These are phyloP conservation scores for Pseudotulostoma volvatum DNA, from an alignment of 495 filamentous ascomycete genomes.

Conservation along the genomic window DNA sequence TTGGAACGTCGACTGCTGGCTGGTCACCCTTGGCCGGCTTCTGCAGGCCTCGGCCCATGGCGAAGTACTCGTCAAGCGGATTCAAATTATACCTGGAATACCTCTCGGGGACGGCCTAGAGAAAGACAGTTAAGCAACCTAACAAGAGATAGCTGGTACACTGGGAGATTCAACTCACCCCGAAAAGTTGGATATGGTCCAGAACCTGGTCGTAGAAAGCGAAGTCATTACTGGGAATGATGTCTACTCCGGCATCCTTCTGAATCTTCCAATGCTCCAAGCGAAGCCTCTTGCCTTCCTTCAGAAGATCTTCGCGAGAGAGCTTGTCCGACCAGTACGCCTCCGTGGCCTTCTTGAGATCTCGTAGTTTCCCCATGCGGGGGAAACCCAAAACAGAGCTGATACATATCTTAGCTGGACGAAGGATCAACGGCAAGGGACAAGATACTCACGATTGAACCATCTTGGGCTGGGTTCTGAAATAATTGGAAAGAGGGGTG, in stretches of 20 bases:
- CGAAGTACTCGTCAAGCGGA: conserved; percentile 92
- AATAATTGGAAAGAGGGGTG: conserved; percentile 3
- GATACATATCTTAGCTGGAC: background rate
- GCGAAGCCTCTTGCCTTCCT: conserved; percentile 91
- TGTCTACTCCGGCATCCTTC: conserved; percentile 89
- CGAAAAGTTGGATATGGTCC: conserved; percentile 97
- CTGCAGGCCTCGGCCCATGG: conserved; percentile 97
- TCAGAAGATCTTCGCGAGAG: conserved; percentile 69
- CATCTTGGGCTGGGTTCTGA: conserved; percentile 40
- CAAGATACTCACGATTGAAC: conserved; percentile 50
- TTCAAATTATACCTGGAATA: conserved; percentile 76
- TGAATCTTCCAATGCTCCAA: conserved; percentile 97
- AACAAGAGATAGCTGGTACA: too few relatives aligned
- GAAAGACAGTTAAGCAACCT: background rate
- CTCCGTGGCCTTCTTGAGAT: conserved; percentile 99
- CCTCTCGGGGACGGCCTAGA: conserved; percentile 68
- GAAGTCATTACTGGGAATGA: conserved; percentile 99
- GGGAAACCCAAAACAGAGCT: conserved; percentile 61
- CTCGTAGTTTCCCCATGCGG: conserved; percentile 93
- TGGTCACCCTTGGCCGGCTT: conserved; percentile 39
- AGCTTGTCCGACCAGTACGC: conserved; percentile 93
- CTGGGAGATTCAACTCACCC: conserved; percentile 56
- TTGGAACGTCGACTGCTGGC: conserved; percentile 76
- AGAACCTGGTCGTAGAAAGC: conserved; percentile 97
- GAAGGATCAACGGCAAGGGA: conserved; percentile 5